phyloP scores from a whole-genome alignment of 2,329 filamentous ascomycete species.

The Neonectria punicea region DNA sequence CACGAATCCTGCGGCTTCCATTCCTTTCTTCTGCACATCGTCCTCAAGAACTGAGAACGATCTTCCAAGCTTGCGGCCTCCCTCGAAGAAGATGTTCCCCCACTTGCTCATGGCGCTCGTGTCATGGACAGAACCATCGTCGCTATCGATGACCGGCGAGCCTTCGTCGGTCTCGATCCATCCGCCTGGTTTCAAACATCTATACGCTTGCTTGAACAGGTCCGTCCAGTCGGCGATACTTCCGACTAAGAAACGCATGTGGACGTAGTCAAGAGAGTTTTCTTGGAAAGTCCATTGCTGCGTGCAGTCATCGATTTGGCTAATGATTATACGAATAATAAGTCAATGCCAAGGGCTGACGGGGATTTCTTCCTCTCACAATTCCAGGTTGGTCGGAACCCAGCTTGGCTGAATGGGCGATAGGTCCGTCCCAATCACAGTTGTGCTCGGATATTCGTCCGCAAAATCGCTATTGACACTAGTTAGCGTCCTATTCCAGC shows the following conservation, averaged over 20 bases:
- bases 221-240: slow-evolving; percentile 64
- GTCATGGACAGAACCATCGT: slow-evolving; percentile 41
- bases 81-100: slow-evolving; percentile 36
- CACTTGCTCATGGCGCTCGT: slow-evolving; percentile 38
- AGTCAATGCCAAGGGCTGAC: background rate
- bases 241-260: slow-evolving; percentile 65
- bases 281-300: slow-evolving; percentile 38
- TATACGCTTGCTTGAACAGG: slow-evolving; percentile 61
- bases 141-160: slow-evolving; percentile 32
- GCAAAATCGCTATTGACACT: slow-evolving; percentile 56
- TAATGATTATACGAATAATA: background rate
- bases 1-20: slow-evolving; percentile 2
- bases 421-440: slow-evolving; percentile 63
- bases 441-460: slow-evolving; percentile 54
- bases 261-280: slow-evolving; percentile 66
- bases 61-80: slow-evolving; percentile 14
- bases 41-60: slow-evolving; percentile 4
- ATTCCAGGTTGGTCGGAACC: slow-evolving; percentile 58
- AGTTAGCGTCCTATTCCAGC: background rate
- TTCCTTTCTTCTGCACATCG: background rate
- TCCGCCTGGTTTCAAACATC: slow-evolving; percentile 65
- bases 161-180: slow-evolving; percentile 46
- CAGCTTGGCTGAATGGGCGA: slow-evolving; percentile 65
- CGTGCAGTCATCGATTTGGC: slow-evolving; percentile 43
- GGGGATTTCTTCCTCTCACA: slow-evolving; percentile 8